Base-by-base conservation (phyloP, 2,329 filamentous ascomycete genomes). In the Verticillium longisporum region DNA sequence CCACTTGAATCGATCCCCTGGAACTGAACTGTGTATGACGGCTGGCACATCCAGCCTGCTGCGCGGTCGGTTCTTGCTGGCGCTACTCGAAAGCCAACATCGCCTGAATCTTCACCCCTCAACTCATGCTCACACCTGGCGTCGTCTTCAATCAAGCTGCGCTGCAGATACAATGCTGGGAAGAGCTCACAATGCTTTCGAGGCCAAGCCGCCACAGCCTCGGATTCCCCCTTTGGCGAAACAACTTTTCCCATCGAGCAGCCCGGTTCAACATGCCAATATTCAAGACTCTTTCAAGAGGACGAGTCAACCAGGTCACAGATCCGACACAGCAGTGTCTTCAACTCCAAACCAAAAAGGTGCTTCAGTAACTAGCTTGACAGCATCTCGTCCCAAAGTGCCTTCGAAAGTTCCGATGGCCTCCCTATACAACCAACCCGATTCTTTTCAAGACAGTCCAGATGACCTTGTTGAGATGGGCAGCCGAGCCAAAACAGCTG, bases 181-280 rank as follows among this genome's bases (percentile, higher is more conserved):
- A 55, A 72, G 71, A 65, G 72, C 73, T 31, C 74, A 73, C 38
- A 74, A 73, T 66, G 64, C 66, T 7, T 77, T 72, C 65, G 69
- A 76, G 72, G 75, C 77, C 62, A 73, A 72, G 60, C 67, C 71
- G 63, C 68, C 73, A 60, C 61, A 72, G 6, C 68, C 69, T 26
- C 73, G 73, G 58, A 65, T 69, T 9, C 66, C 70, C 56, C 70
- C 26, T 26, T 26, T 83, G 53, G 72, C 77, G 4, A 84, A 86
- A 70, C 77, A 83, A 61, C 73, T 83, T 15, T 84, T 87, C 64
- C 79, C 83, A 4, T 85, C 85, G 1, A 86, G 81, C 71, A 86
- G 80, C 66, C 80, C 82, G 13, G 73, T 71, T 15, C 73, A 71
- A 6, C 75, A 78, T 70, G 73, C 73, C 45, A 80, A 80, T 62